Evolutionary conservation across 768 basidiomycete species (phyloP), one percentile per base, ranked within the genome.

Genomic region (Auriscalpium orientale): DNA sequence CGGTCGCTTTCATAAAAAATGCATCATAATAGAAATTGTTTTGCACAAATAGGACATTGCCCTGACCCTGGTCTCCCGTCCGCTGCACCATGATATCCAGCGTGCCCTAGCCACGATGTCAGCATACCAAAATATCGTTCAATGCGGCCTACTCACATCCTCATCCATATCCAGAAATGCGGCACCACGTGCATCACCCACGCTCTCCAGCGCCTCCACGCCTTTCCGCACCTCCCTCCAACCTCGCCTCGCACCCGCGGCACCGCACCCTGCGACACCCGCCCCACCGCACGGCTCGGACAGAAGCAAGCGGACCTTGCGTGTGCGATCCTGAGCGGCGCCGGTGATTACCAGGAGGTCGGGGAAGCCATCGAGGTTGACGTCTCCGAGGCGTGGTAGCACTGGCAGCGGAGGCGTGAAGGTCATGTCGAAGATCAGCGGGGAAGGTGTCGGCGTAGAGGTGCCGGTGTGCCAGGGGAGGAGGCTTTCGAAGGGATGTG

Each of bases 1-100:
- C 87, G 45, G 94, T 89, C 2, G 97, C 92, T 67, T 98, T 98
- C 52, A 98, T 77, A 81, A 98, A 99, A 76, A 99, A 99, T 0
- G 97, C 95, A 61, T 99, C 97, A 66, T 94, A 94, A 65, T 95
- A 98, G 65, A 95, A 91, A 69, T 98, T 98, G 66, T 99, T 99
- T 71, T 95, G 93, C 49, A 99, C 75, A 66, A 99, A 95, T 5
- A 82, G 65, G 16, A 91, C 72, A 43, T 78, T 82, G 13, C 87
- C 86, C 46, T 71, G 73, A 2, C 80, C 79, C 51, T 83, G 81
- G 4, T 73, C 71, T 2, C 92, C 93, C 0, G 84, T 83, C 44
- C 97, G 74, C 65, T 95, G 94, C 0, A 98, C 78, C 69, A 97
- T 76, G n/a, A 99, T 81, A 70, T 99, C 97, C 36, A 98, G 73